phyloP scores from a whole-genome alignment of 163 green algal genomes.

The Scenedesmus sp. region DNA sequence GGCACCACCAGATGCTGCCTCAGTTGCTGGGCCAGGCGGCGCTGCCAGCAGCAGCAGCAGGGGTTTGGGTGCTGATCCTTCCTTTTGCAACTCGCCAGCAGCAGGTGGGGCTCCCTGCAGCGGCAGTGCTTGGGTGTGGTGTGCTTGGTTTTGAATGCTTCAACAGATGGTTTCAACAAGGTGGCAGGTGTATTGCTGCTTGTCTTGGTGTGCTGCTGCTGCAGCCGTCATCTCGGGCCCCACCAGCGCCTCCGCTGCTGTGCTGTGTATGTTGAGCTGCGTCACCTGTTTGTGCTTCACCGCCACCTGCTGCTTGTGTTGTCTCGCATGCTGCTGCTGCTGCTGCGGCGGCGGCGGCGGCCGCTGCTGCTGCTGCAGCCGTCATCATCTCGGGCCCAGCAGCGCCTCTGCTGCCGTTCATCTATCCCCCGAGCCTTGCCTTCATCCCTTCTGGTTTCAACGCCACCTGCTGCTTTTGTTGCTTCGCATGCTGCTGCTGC shows the following conservation, averaged over 20 bases:
- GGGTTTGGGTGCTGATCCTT: background rate
- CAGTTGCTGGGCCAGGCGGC: background rate
- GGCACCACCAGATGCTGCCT: background rate
- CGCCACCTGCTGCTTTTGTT: background rate
- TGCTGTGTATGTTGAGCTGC: too few relatives aligned
- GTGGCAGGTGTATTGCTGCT: too few relatives aligned
- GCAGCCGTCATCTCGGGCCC: constrained; percentile 14
- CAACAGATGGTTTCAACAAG: too few relatives aligned
- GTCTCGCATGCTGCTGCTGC: background rate
- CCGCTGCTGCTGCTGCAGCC: background rate
- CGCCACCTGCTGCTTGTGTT: background rate
- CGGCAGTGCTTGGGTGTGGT: too few relatives aligned
- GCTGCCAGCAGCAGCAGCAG: constrained; percentile 15
- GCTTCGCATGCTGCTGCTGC: background rate
- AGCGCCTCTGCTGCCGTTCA: background rate
- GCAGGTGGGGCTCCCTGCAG: background rate
- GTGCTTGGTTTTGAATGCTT: too few relatives aligned
- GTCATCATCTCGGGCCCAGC: background rate
- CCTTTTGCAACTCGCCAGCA: background rate
- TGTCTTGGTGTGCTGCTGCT: background rate
- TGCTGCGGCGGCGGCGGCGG: background rate
- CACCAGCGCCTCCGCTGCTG: constrained; percentile 33
- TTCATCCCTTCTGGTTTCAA: too few relatives aligned
- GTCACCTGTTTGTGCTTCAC: too few relatives aligned
- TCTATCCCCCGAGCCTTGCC: too few relatives aligned